Base-by-base conservation (phyloP, 257 asterid species). In the Przewalskia tangutica region DNA sequence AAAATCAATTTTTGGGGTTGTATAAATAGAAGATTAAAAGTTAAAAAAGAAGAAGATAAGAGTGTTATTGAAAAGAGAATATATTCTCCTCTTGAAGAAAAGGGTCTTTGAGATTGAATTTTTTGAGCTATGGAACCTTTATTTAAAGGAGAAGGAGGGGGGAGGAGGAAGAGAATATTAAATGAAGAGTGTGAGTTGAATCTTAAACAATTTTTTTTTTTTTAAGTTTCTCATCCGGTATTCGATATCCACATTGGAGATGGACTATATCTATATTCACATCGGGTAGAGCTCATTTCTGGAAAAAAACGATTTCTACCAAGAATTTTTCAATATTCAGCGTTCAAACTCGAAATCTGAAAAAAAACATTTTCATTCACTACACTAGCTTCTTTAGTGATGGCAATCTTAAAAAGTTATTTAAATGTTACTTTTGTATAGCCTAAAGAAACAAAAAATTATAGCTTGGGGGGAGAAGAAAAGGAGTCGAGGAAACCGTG, bases 401-500 rank as follows among this genome's bases (percentile, higher is more conserved):
- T 27, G 32, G 1, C 32, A 27, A 27, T 27, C 32, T 27, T 27
- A 27, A 27, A 27, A 1, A 27, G 79, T 63, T 62, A 62, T 18
- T 9, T 7, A 18, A 70, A 23, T 77, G 73, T 12, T 75, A 46
- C 20, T 18, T 71, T 51, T 51, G 10, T 13, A 27, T 53, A 40
- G 36, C 46, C 59, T 64, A 58, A 62, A 68, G 59, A 50, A 48
- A 7, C 46, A 59, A 77, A 73, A 83, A 0, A 53, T 13, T 32
- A 64, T 18, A 60, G 77, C 42, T 27, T 17, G 59, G 38, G 18
- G 44, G 32, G 20, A 16, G 55, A 14, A 34, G 38, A 36, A 80
- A 67, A 81, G 86, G 53, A 79, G 81, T 84, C 83, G 81, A 82
- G 85, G 85, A 83, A 80, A 56, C 58, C 88, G 86, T 83, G 88